phyloP scores from a whole-genome alignment of 208 protist species.

The Lotmaria passim region DNA sequence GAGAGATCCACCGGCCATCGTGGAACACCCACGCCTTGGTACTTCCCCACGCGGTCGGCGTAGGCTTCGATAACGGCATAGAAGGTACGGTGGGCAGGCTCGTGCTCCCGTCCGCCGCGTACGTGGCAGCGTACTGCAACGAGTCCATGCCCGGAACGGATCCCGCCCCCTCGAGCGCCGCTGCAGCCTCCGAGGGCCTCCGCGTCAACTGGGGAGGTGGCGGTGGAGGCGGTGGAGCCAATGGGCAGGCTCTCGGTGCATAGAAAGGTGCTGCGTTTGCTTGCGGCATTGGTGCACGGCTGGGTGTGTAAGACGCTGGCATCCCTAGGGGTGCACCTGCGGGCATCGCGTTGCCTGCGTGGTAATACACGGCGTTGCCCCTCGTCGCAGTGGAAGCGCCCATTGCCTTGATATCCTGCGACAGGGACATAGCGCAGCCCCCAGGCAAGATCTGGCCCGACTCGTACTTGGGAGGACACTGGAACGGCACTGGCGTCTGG shows the following conservation, averaged over 20 bases:
- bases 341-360: not conserved
- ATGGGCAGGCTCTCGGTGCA: not conserved
- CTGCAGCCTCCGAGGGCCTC: not conserved
- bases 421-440: not conserved
- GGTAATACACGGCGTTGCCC: not conserved
- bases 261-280: not conserved
- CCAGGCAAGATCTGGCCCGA: not conserved
- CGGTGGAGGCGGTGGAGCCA: not conserved
- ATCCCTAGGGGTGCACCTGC: not conserved
- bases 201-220: not conserved
- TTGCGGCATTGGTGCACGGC: not conserved
- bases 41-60: conserved; percentile 1
- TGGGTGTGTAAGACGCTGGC: not conserved
- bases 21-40: conserved; percentile 29
- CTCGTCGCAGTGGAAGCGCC: not conserved
- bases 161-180: not conserved
- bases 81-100: not conserved
- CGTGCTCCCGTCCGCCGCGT: conserved; percentile 5
- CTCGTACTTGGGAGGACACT: conserved; percentile 18
- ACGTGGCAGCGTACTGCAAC: conserved; percentile 5
- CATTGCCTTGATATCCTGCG: not conserved
- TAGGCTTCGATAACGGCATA: not conserved
- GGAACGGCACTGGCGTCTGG: not conserved
- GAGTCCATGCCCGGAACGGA: not conserved
- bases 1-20: conserved; percentile 25